Evolutionary conservation across 108 stramenopile species (phyloP), one percentile per base, ranked within the genome.

Genomic region (Nannochloropsis granulata): DNA sequence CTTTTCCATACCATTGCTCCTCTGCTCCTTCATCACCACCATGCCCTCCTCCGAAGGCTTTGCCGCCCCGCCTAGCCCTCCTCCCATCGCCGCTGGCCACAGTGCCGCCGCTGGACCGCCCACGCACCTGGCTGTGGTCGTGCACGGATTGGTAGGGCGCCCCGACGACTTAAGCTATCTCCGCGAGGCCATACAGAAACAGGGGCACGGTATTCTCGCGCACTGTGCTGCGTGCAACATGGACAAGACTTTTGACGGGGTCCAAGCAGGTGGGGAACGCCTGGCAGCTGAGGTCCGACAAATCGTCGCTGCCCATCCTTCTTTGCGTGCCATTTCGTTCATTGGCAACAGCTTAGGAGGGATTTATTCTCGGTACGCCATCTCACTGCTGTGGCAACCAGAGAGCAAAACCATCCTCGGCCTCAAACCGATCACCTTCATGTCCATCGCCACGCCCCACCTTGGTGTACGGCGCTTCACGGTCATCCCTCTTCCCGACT

Each of bases 341-440:
- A 89, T 90, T n/a, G 90, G 90, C 24, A 90, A 90, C 88, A 90
- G 89, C 82, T 43, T 90, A 19, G 90, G 90, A 12, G 90, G 90
- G 12, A 24, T 90, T 26, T 90, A 90, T 56, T 82, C 44, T n/a
- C 89, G 90, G 19, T 86, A 88, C 80, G 87, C 86, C 13, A 81
- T 88, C 13, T 87, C 79, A 23, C 45, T 56, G 24, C 87, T 90
- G 24, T 85, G 34, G 34, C 42, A 81, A 19, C 16, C 16, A 14
- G 19, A 13, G 19, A 26, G 19, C 25, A 21, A 13, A 46, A 78
- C 83, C 19, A 19, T 83, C 25, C 19, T 19, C 13, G 83, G 83
- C 24, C 25, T 83, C 3, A 25, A 8, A 26, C 83, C 83, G 78
- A 25, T 42, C 16, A 42, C 78, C 25, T 83, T 83, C 79, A 71